These are phyloP conservation scores for Corynascus novoguineensis DNA, from an alignment of 495 filamentous ascomycete genomes.

Conservation along the genomic window DNA sequence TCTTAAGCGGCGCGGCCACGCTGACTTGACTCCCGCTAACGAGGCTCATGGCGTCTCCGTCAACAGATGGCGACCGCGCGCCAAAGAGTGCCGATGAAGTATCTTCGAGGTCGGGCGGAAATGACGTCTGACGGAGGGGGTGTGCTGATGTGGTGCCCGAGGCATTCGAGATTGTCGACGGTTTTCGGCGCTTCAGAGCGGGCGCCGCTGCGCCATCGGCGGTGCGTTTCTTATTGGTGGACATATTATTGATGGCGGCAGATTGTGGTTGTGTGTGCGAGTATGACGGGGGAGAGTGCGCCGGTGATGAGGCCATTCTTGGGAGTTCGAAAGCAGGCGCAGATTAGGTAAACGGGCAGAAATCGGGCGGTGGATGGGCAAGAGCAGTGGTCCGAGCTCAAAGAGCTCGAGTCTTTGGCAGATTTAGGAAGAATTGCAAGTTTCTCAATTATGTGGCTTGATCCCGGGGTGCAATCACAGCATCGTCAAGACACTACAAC, in stretches of 20 bases:
- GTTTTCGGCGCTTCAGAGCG: slow-evolving; percentile 59
- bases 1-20: slow-evolving; percentile 40
- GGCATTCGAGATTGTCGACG: slow-evolving; percentile 49
- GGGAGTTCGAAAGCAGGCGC: neutral
- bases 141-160: slow-evolving; percentile 50
- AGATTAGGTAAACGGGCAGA: neutral
- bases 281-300: slow-evolving; percentile 48
- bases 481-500: too few species aligned
- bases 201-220: slow-evolving; percentile 42
- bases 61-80: slow-evolving; percentile 60
- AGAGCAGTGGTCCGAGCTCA: neutral
- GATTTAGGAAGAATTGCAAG: too few species aligned
- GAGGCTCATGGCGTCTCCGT: slow-evolving; percentile 58
- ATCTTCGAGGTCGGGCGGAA: slow-evolving; percentile 66
- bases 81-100: slow-evolving; percentile 36
- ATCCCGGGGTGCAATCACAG: too few species aligned
- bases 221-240: slow-evolving; percentile 51
- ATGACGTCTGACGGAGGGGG: slow-evolving; percentile 84
- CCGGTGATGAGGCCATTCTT: slow-evolving; percentile 56
- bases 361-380: neutral
- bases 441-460: too few species aligned
- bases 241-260: slow-evolving; percentile 29
- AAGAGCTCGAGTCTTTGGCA: too few species aligned
- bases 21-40: slow-evolving; percentile 63
- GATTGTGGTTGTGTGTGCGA: slow-evolving; percentile 44